Evolutionary conservation across 2,329 filamentous ascomycete genomes (phyloP), one percentile per base, ranked within the genome.

Genomic region (Sphaerostilbella broomeana): DNA sequence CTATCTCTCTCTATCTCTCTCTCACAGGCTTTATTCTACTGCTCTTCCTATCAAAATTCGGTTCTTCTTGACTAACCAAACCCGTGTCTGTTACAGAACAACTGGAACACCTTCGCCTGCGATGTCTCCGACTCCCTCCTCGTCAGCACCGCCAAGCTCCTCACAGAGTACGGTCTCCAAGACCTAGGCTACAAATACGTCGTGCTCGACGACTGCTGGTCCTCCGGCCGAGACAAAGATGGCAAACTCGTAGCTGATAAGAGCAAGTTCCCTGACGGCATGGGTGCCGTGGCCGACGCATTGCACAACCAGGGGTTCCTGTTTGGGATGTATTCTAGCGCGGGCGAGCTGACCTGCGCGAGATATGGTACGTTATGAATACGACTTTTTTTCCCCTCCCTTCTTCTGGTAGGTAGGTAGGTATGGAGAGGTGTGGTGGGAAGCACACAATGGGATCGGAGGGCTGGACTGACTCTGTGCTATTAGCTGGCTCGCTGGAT

Each of bases 291-390:
- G 3, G 55, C 60, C 6, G 58, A 63, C 30, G 46, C 58, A 25
- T 44, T 63, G 13, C 62, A 65, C 36, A 47, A 44, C 5, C 47
- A 57, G 38, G 60, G 60, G 6, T 56, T 65, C 34, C 60, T 62
- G 43, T 54, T 63, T 13, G 63, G 62, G 11, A 62, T 65, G 45
- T 65, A 65, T 46, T 58, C 55, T 11, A 58, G 58, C 20, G 60
- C 70, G 4, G 71, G 71, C 8, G 60, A 56, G 31, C 59, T 58
- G 46, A 75, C 72, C 2, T 76, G 73, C 45, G 74, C 67, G 10
- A 15, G 40, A 35, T 43, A 43, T 24, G 40, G 38, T 40, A 19
- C 22, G 38, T 26, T n/a, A n/a, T n/a, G n/a, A n/a, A n/a, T n/a
- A n/a, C n/a, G n/a, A n/a, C n/a, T n/a, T n/a, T 19, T 16, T 8